phyloP scores from a whole-genome alignment of 2,329 filamentous ascomycete species.

The Alternaria postmessia region DNA sequence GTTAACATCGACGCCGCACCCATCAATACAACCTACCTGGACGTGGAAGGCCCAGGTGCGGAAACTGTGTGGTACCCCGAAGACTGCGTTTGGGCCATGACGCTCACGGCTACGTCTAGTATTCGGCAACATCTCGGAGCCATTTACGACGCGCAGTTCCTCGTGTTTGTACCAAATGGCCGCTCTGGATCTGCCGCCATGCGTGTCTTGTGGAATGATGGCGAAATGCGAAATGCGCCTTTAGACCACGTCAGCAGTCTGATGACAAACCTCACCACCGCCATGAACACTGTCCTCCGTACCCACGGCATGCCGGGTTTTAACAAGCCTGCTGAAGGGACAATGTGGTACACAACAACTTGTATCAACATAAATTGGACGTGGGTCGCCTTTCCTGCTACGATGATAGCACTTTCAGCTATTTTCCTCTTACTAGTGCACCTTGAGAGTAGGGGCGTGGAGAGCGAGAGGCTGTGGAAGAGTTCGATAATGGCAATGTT shows the following conservation, averaged over 20 bases:
- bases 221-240: too few species aligned
- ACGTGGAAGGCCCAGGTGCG: too few species aligned
- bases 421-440: constrained; percentile 14
- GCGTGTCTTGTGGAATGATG: too few species aligned
- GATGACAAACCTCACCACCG: constrained; percentile 5
- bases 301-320: neutral
- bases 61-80: too few species aligned
- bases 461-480: constrained; percentile 18
- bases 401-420: constrained; percentile 10
- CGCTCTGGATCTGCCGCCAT: too few species aligned
- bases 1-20: too few species aligned
- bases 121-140: too few species aligned
- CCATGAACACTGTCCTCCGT: constrained; percentile 13
- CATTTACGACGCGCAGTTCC: too few species aligned
- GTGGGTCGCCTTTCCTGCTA: neutral
- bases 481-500: constrained; percentile 17
- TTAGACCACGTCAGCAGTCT: neutral
- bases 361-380: constrained; percentile 14
- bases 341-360: constrained; percentile 13
- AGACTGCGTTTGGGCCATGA: too few species aligned
- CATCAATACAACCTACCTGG: too few species aligned
- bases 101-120: too few species aligned
- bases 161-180: too few species aligned
- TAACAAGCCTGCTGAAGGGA: neutral
- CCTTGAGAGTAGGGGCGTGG: constrained; percentile 14